These are phyloP conservation scores for Colletotrichum simmondsii DNA, from an alignment of 2,329 filamentous ascomycete genomes.

Conservation along the genomic window DNA sequence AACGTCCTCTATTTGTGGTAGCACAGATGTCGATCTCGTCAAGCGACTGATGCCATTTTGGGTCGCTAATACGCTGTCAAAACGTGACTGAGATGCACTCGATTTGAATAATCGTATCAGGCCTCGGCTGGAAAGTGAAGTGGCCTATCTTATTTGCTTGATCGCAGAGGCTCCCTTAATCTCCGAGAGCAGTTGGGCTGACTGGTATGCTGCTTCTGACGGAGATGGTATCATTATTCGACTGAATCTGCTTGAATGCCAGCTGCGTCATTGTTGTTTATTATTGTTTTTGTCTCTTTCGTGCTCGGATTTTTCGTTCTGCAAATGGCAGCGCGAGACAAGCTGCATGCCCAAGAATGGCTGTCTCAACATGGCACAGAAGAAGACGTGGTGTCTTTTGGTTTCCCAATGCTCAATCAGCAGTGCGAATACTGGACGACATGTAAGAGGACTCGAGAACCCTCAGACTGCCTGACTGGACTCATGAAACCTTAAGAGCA, in stretches of 20 bases:
- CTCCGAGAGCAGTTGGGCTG: background rate
- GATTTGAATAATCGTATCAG: background rate
- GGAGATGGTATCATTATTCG: background rate
- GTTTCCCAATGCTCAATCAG: background rate
- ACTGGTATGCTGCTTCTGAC: background rate
- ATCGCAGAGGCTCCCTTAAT: background rate
- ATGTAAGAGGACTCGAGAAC: background rate
- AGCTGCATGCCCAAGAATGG: background rate
- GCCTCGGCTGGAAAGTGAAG: background rate
- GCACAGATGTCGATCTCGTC: background rate
- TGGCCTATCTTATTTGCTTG: background rate
- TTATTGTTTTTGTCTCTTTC: background rate
- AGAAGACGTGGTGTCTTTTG: background rate
- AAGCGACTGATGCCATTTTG: background rate
- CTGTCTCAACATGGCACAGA: background rate
- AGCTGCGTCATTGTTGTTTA: background rate
- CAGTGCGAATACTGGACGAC: background rate
- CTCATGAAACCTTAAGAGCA: constrained; percentile 13
- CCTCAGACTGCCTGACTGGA: background rate
- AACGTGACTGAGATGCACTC: background rate
- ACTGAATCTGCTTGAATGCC: background rate
- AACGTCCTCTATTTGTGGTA: background rate
- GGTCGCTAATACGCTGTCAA: background rate
- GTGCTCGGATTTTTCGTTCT: background rate
- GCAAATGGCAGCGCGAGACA: background rate